Percentiles rank a stretch among this genome's conserved stretches.
These are phyloP conservation scores for Penicillium sp. DNA, from an alignment of 2,329 filamentous ascomycete genomes.

Conservation along the genomic window DNA sequence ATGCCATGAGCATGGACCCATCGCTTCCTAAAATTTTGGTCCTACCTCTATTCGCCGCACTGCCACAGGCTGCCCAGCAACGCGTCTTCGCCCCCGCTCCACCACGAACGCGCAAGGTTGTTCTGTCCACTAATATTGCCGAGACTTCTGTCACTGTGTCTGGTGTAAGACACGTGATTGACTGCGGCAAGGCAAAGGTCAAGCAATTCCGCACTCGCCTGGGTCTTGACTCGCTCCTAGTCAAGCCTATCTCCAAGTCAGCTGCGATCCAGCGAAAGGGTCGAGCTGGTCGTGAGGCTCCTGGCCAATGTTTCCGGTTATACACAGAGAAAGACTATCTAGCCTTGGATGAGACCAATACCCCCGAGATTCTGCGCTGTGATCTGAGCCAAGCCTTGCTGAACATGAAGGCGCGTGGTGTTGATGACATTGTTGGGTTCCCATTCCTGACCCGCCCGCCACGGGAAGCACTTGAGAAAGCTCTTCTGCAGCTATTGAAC, in stretches of 20 bases:
- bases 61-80: constrained; percentile 83
- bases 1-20: constrained; percentile 67
- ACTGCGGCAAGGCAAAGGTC: constrained; percentile 89
- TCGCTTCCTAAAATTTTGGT: constrained; percentile 68
- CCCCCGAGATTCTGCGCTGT: constrained; percentile 86
- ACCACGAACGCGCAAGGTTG: constrained; percentile 77
- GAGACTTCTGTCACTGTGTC: constrained; percentile 96
- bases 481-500: constrained; percentile 73
- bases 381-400: constrained; percentile 83
- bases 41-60: constrained; percentile 82
- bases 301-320: constrained; percentile 84
- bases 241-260: constrained; percentile 88
- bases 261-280: constrained; percentile 89
- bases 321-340: constrained; percentile 80
- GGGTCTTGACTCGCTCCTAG: constrained; percentile 84
- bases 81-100: constrained; percentile 76
- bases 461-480: constrained; percentile 74
- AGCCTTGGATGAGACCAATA: constrained; percentile 67
- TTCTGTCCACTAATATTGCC: constrained; percentile 95
- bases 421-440: constrained; percentile 77
- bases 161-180: constrained; percentile 86
- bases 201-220: constrained; percentile 84
- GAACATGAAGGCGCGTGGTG: constrained; percentile 88
- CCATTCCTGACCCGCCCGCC: constrained; percentile 82
- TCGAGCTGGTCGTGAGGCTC: constrained; percentile 86